Percentiles rank a stretch among this genome's conserved stretches.
Evolutionary conservation across 495 filamentous ascomycete genomes (phyloP).

Genomic region (Penicillium silybi): DNA sequence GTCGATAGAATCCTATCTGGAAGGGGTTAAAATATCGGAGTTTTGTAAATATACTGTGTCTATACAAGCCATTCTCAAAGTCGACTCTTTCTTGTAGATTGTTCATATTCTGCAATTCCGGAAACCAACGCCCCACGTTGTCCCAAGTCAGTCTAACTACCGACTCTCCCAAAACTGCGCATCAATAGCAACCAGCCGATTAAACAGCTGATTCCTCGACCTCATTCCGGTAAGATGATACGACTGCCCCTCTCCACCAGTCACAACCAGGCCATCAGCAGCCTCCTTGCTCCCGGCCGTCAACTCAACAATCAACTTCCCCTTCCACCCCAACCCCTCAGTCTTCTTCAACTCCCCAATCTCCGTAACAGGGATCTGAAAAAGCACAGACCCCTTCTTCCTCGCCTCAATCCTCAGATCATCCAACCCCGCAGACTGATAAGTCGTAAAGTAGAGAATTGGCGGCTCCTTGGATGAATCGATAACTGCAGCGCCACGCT

Average conservation of each 20-base stretch:
- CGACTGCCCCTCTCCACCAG: constrained; percentile 37
- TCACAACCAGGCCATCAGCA: constrained; percentile 71
- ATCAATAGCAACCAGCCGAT: constrained; percentile 76
- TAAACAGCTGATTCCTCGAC: constrained; percentile 78
- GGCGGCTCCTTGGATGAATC: constrained; percentile 50
- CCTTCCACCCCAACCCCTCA: constrained; percentile 86
- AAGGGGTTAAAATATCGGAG: constrained; percentile 6
- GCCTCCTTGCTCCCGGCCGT: constrained; percentile 66
- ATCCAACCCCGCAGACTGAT: constrained; percentile 30
- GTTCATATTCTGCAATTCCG: too few relatives aligned
- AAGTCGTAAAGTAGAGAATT: constrained; percentile 45
- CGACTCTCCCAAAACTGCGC: constrained; percentile 85
- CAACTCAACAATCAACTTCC: constrained; percentile 81
- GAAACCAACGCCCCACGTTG: too few relatives aligned
- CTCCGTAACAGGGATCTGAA: constrained; percentile 53
- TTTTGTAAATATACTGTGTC: constrained; percentile 3
- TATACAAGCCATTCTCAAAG: not conserved
- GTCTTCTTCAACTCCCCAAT: constrained; percentile 73
- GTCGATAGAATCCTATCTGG: not conserved
- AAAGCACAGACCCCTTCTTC: constrained; percentile 35
- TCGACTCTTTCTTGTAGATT: not conserved
- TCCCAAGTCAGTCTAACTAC: too few relatives aligned
- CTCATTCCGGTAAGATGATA: constrained; percentile 68
- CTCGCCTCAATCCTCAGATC: constrained; percentile 40
- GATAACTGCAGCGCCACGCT: constrained; percentile 69